Percentiles rank a stretch among this genome's conserved stretches.
phyloP scores from a whole-genome alignment of 2,329 filamentous ascomycete species.

The Apiospora kogelbergensis region DNA sequence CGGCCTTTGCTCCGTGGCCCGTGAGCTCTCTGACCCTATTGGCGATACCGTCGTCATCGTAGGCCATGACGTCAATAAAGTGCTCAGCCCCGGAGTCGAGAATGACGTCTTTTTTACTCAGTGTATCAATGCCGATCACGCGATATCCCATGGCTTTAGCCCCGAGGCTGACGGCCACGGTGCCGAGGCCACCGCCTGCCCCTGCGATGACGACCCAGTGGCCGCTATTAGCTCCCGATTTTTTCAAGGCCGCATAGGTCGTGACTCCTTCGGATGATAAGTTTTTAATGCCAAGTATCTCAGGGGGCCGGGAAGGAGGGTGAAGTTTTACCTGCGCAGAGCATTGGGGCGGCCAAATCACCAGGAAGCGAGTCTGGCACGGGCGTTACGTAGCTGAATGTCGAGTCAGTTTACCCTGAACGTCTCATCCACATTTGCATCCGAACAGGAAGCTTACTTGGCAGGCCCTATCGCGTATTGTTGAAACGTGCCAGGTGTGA shows the following conservation, averaged over 20 bases:
- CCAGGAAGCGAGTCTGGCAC: conserved; percentile 62
- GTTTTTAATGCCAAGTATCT: conserved; percentile 44
- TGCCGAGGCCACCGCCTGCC: conserved; percentile 64
- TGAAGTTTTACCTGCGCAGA: conserved; percentile 40
- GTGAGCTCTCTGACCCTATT: conserved; percentile 57
- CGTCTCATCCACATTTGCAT: background rate
- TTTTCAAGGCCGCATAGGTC: conserved; percentile 64
- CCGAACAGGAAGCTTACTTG: conserved; percentile 30
- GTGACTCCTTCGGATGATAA: conserved; percentile 43
- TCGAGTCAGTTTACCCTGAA: background rate
- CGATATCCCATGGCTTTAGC: conserved; percentile 56
- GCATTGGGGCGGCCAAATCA: conserved; percentile 63
- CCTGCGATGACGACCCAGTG: conserved; percentile 61
- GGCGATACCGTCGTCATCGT: conserved; percentile 47
- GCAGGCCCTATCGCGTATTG: conserved; percentile 65
- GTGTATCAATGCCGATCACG: conserved; percentile 65
- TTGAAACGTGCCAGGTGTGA: conserved; percentile 71
- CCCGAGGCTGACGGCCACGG: conserved; percentile 37
- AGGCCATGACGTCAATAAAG: conserved; percentile 59
- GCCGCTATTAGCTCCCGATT: conserved; percentile 57
- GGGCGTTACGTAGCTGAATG: conserved; percentile 60
- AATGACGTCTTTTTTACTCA: conserved; percentile 58
- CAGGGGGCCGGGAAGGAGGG: background rate
- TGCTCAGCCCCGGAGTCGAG: conserved; percentile 63
- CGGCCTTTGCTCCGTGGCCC: conserved; percentile 59